Evolutionary conservation across 2,329 filamentous ascomycete species (phyloP), one percentile per base, ranked within the genome.

Genomic region (Paecilomyces fulvus): DNA sequence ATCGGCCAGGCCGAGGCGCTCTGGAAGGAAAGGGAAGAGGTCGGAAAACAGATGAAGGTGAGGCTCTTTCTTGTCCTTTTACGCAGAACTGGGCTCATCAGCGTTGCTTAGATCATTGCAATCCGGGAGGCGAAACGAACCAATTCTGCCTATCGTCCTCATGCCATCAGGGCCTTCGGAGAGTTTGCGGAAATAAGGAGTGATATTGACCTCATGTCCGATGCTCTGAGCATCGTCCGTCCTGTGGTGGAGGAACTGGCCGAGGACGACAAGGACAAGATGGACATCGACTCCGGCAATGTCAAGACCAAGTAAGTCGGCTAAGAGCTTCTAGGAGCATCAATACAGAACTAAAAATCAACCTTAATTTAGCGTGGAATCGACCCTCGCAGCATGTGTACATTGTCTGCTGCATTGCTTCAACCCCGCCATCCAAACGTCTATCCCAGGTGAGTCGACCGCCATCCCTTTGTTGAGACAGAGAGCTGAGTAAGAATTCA

Each of bases 41-140:
- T 89, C 23, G 80, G 81, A 10, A 79, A 82, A 8, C 80, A 86
- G 63, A 85, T 92, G 75, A 88, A 87, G 75, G 92, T 84, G 64
- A 62, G 73, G 30, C 54, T 57, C 61, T 60, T 60, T 59, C 59
- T 66, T 59, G 49, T 58, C 60, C 51, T 48, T 9, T 21, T 50
- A n/a, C 21, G 14, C 28, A 10, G 21, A 20, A 25, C 11, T 14
- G n/a, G 46, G n/a, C 28, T 37, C 14, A 55, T 21, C 10, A 63
- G 43, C 51, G 23, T 31, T 33, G 53, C 54, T 54, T 59, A 92
- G 80, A 65, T 60, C 5, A 87, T 96, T 61, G 83, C 83, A 4
- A 71, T 92, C 14, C 83, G 92, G 56, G 94, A 99, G 79, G 91
- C 91, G 8, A 96, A 94, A 77, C 83, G 94, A 30, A 92, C 92